phyloP scores from a whole-genome alignment of 2,329 filamentous ascomycete genomes.

The Fusarium sp. region DNA sequence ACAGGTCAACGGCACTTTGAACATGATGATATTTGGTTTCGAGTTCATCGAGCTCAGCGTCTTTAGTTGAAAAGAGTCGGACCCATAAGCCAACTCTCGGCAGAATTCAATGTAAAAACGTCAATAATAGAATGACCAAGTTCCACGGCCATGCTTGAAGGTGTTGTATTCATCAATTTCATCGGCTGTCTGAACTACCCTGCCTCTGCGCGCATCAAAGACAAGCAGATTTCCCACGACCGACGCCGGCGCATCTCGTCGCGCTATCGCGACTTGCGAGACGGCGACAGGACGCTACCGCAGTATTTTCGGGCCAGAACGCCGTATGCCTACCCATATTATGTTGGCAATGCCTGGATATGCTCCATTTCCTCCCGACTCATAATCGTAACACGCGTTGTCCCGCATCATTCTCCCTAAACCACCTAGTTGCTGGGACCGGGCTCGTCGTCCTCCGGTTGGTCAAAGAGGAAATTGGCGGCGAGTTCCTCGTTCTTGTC shows the following conservation, averaged over 20 bases:
- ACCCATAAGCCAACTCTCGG: not conserved
- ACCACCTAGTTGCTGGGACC: constrained; percentile 58
- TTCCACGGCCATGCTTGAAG: not conserved
- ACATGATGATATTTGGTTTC: not conserved
- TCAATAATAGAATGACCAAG: not conserved
- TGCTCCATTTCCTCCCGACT: constrained; percentile 42
- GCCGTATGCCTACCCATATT: constrained; percentile 43
- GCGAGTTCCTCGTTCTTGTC: constrained; percentile 99
- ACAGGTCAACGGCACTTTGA: constrained; percentile 8
- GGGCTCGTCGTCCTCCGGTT: constrained; percentile 87
- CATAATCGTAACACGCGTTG: constrained; percentile 47
- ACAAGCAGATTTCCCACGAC: constrained; percentile 35
- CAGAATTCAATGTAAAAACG: not conserved
- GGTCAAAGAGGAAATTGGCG: constrained; percentile 98
- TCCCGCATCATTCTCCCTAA: constrained; percentile 43
- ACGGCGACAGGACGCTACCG: constrained; percentile 35
- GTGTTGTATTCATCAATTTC: constrained; percentile 47
- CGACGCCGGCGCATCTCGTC: constrained; percentile 34
- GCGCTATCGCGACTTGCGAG: constrained; percentile 35
- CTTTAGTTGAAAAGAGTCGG: too few species aligned
- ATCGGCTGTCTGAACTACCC: constrained; percentile 42
- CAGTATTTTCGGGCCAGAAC: constrained; percentile 40
- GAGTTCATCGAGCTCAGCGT: not conserved
- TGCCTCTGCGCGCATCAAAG: constrained; percentile 36
- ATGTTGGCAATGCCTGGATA: constrained; percentile 44